Evolutionary conservation across 306 rosid genomes (phyloP).

Genomic region (Luffa aegyptiaca): DNA sequence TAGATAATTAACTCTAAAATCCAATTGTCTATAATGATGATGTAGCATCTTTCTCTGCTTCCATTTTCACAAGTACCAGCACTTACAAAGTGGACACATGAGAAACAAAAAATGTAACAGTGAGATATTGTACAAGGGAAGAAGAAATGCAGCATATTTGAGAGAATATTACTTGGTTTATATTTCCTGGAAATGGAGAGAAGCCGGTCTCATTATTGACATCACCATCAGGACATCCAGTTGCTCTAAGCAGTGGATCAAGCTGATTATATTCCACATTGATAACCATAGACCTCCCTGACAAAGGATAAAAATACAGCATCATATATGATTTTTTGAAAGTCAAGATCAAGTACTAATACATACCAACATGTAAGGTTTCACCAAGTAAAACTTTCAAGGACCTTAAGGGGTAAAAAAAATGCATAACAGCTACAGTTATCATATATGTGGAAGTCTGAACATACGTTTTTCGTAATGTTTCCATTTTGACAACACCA

Average conservation of each 20-base stretch:
- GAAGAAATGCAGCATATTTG: background rate
- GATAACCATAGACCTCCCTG: slow-evolving; percentile 94
- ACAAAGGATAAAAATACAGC: slow-evolving; percentile 7
- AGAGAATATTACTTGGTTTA: slow-evolving; percentile 71
- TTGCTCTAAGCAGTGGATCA: slow-evolving; percentile 95
- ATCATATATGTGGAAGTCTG: background rate
- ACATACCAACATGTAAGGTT: background rate
- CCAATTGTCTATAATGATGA: background rate
- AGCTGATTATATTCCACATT: slow-evolving; percentile 98
- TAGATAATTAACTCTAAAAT: background rate
- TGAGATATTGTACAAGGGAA: background rate
- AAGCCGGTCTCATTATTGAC: slow-evolving; percentile 76
- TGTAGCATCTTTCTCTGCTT: background rate
- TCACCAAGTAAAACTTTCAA: background rate
- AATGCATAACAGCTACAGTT: background rate
- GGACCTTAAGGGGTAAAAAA: background rate
- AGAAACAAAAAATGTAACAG: background rate
- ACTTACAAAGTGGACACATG: background rate
- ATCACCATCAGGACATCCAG: slow-evolving; percentile 84
- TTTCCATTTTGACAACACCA: background rate
- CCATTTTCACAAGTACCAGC: background rate
- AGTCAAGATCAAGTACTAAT: background rate
- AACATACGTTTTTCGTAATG: background rate
- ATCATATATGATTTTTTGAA: background rate
- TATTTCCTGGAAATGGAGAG: slow-evolving; percentile 96